phyloP scores from a whole-genome alignment of 345 rosid genomes.

The Eucalyptus brandiana region DNA sequence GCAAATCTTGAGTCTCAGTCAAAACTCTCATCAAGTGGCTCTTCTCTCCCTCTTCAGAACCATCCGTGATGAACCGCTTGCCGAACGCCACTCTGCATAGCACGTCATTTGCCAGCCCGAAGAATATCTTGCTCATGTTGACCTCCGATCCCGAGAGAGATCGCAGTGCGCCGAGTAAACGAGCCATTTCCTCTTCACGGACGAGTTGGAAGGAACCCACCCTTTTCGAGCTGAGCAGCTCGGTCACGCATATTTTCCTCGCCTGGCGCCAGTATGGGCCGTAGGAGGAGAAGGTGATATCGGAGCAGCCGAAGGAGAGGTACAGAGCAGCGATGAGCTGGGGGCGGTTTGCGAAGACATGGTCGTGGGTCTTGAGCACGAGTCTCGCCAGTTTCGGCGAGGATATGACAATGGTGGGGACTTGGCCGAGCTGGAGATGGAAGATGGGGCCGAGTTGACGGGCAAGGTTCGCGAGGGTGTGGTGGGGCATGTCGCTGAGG shows the following conservation, averaged over 20 bases:
- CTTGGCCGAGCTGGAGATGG: conserved; percentile 27
- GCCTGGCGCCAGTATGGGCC: conserved; percentile 28
- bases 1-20: conserved; percentile 21
- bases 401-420: conserved; percentile 17
- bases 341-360: conserved; percentile 9
- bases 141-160: not conserved
- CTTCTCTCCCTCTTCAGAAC: not conserved
- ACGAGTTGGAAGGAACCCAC: conserved; percentile 5
- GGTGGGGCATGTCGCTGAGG: conserved; percentile 23
- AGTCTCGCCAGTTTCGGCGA: conserved; percentile 8
- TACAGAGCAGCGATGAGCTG: conserved; percentile 10
- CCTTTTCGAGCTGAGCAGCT: conserved; percentile 19
- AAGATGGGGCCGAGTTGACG: conserved; percentile 18
- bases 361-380: conserved; percentile 8
- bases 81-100: conserved; percentile 24
- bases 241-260: conserved; percentile 17
- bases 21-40: conserved; percentile 6
- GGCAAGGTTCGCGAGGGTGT: conserved; percentile 7
- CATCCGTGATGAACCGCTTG: conserved; percentile 1
- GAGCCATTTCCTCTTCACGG: conserved; percentile 12
- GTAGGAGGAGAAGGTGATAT: conserved; percentile 20
- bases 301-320: conserved; percentile 24
- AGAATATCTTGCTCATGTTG: conserved; percentile 13
- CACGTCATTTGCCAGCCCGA: conserved; percentile 10
- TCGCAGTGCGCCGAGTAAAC: not conserved